A percentile compares a stretch with the other conserved stretches of the same genome.
These are phyloP conservation scores for Kalmanozyma brasiliensis DNA, from an alignment of 1,284 basidiomycete species.

Conservation along the genomic window DNA sequence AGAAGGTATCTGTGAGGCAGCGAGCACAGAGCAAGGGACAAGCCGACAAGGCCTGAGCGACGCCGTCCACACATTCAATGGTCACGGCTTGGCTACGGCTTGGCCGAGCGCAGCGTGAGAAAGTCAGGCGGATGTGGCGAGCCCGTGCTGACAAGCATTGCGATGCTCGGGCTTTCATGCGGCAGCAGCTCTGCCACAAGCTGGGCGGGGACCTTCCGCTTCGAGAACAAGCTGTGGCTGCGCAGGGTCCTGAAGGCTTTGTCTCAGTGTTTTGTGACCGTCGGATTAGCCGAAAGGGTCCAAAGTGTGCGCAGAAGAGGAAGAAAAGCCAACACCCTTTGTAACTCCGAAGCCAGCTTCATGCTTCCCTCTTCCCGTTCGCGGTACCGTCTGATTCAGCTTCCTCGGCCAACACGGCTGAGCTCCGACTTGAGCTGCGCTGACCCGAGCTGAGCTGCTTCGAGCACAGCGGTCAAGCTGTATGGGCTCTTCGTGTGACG, in stretches of 20 bases:
- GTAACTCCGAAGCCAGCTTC: slow-evolving; percentile 7
- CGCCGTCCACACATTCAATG: no score
- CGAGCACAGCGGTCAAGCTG: no score
- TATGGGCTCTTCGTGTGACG: no score
- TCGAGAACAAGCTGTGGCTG: neutral
- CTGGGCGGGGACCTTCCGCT: no score
- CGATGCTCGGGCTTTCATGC: slow-evolving; percentile 1
- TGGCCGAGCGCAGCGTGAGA: slow-evolving; percentile 12
- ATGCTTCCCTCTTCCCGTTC: slow-evolving; percentile 5
- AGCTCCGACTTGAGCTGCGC: neutral
- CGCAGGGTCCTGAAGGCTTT: neutral
- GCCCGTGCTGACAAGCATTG: slow-evolving; percentile 15
- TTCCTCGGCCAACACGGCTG: no score
- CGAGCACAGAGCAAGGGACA: neutral
- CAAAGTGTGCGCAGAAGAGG: no score
- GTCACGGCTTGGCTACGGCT: slow-evolving; percentile 5
- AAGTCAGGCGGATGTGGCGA: slow-evolving; percentile 1
- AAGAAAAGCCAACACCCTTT: slow-evolving; percentile 1
- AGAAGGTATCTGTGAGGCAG: neutral
- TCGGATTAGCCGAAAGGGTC: slow-evolving; percentile 21
- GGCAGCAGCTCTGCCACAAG: no score
- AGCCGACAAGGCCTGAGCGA: no score
- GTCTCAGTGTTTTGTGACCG: slow-evolving; percentile 4
- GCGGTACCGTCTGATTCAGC: no score
- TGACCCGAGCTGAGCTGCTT: no score